A percentile compares a stretch with the other conserved stretches of the same genome.
phyloP scores from a whole-genome alignment of 345 rosid genomes.

The Citrus unshiu region DNA sequence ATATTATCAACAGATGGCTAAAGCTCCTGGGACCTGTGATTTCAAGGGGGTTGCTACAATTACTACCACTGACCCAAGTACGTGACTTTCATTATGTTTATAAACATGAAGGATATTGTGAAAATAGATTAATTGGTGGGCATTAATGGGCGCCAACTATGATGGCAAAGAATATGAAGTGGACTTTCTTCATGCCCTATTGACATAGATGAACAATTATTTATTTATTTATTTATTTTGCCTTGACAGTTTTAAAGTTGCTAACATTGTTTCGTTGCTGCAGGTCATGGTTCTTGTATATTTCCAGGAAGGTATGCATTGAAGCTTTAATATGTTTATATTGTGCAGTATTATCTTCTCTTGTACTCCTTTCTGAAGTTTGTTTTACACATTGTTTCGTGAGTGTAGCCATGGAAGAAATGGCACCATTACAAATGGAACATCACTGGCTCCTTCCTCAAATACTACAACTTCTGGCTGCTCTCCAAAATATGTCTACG shows the following conservation, averaged over 20 bases:
- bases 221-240: neutral
- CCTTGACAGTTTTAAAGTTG: neutral
- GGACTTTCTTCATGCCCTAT: neutral
- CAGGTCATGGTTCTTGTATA: constrained; percentile 80
- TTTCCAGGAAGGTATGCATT: constrained; percentile 74
- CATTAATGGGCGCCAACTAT: neutral
- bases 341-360: neutral
- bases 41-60: constrained; percentile 89
- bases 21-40: constrained; percentile 83
- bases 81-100: constrained; percentile 11
- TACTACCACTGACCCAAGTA: constrained; percentile 94
- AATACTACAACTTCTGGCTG: constrained; percentile 64
- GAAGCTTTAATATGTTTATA: constrained; percentile 4
- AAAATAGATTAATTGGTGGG: constrained; percentile 1
- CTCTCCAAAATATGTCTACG: constrained; percentile 21
- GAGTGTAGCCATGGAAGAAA: constrained; percentile 62
- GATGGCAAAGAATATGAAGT: neutral
- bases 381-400: constrained; percentile 3
- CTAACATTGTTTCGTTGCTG: constrained; percentile 17
- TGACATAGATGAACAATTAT: neutral
- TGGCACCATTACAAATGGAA: constrained; percentile 53
- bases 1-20: constrained; percentile 75
- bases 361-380: neutral
- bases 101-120: neutral
- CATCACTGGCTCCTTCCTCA: constrained; percentile 75